phyloP scores from a whole-genome alignment of 1,139 yeast species.

The Geotrichum siamense region DNA sequence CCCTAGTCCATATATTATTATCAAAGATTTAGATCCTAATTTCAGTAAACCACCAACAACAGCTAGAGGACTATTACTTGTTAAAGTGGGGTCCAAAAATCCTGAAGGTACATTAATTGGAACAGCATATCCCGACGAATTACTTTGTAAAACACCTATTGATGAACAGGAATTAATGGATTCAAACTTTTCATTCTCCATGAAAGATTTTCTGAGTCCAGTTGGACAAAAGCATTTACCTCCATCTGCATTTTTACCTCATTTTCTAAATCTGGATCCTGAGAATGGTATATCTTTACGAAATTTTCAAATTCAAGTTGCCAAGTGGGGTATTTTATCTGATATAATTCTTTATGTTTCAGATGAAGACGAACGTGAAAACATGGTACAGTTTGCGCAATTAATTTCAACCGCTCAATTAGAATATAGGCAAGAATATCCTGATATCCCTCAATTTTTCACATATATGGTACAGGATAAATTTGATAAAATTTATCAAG shows the following conservation, averaged over 20 bases:
- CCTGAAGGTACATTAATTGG: conserved; percentile 49
- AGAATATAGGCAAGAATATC: conserved; percentile 18
- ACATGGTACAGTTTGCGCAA: conserved; percentile 21
- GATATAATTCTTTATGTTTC: conserved; percentile 63
- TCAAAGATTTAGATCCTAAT: conserved; percentile 15
- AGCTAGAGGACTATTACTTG: conserved; percentile 31
- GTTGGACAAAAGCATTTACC: conserved; percentile 21
- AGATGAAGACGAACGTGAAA: conserved; percentile 27
- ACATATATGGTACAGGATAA: conserved; percentile 27
- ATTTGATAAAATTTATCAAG: conserved; percentile 22
- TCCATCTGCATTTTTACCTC: conserved; percentile 9
- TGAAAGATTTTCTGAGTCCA: conserved; percentile 15
- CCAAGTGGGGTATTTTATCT: conserved; percentile 59
- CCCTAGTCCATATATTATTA: conserved; percentile 8
- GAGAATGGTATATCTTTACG: conserved; percentile 61
- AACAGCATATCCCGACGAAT: conserved; percentile 52
- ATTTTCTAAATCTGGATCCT: conserved; percentile 42
- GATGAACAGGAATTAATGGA: conserved; percentile 5
- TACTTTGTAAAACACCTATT: conserved; percentile 35
- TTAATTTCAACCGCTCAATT: conserved; percentile 27
- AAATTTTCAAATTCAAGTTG: conserved; percentile 70
- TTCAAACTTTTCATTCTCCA: conserved; percentile 12
- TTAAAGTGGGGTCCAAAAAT: conserved; percentile 37
- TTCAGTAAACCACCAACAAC: conserved; percentile 20
- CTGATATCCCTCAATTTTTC: conserved; percentile 18